phyloP scores from a whole-genome alignment of 2,329 filamentous ascomycete species.

The Chrysosphaeria jannelii region DNA sequence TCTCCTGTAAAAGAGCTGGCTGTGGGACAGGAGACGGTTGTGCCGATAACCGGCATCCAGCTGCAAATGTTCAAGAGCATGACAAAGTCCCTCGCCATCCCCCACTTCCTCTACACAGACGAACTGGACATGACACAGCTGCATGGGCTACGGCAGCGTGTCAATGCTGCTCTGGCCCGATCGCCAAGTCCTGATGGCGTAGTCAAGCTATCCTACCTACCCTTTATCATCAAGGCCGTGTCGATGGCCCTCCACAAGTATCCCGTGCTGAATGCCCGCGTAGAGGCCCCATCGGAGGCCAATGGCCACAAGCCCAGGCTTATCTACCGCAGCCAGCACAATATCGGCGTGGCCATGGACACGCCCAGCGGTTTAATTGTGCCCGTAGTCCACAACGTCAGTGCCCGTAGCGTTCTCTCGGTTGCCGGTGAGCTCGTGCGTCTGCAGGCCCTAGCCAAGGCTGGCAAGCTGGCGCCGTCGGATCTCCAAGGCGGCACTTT shows the following conservation, averaged over 20 bases:
- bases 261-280: conserved; percentile 62
- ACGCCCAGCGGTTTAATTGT: conserved; percentile 69
- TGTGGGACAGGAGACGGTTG: conserved; percentile 34
- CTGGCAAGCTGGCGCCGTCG: conserved; percentile 41
- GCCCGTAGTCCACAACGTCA: conserved; percentile 69
- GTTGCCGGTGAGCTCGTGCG: conserved; percentile 50
- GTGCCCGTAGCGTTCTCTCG: conserved; percentile 40
- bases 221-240: conserved; percentile 87
- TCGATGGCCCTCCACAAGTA: conserved; percentile 58
- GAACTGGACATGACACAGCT: conserved; percentile 59
- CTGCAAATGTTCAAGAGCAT: conserved; percentile 92
- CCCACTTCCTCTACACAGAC: conserved; percentile 86
- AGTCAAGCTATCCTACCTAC: conserved; percentile 58
- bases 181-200: conserved; percentile 11
- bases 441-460: conserved; percentile 39
- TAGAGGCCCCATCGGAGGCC: conserved; percentile 22
- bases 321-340: conserved; percentile 56
- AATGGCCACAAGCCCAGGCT: conserved; percentile 31
- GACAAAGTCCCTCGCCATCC: conserved; percentile 72
- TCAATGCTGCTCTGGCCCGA: conserved; percentile 32
- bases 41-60: conserved; percentile 50
- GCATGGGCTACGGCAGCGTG: conserved; percentile 35
- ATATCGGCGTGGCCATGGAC: conserved; percentile 90
- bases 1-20: conserved; percentile 17
- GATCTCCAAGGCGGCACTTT: conserved; percentile 76